These are phyloP conservation scores for Umbelopsis isabellina DNA, from an alignment of 192 early-diverging fungal species.

Conservation along the genomic window DNA sequence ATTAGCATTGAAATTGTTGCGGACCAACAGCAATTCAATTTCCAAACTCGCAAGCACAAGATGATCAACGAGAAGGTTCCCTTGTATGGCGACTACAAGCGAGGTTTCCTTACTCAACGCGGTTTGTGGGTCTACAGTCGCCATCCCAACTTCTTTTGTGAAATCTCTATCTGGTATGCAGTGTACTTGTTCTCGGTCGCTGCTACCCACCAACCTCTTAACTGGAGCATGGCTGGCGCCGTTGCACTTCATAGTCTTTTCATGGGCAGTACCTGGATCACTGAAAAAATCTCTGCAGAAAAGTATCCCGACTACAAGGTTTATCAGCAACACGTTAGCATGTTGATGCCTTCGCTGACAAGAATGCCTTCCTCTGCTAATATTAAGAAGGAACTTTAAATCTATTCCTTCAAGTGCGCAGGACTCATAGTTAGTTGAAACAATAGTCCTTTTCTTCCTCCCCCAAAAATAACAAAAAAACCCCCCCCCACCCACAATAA, in stretches of 20 bases:
- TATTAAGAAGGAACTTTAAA: not conserved
- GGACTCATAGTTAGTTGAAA: no score
- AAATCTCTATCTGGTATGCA: slow-evolving; percentile 69
- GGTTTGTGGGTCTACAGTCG: slow-evolving; percentile 78
- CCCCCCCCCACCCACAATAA: no score
- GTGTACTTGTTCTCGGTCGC: slow-evolving; percentile 64
- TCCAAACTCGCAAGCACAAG: slow-evolving; percentile 62
- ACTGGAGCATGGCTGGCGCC: slow-evolving; percentile 53
- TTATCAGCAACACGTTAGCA: slow-evolving; percentile 63
- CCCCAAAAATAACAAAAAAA: no score
- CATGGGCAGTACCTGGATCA: slow-evolving; percentile 62
- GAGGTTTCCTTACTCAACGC: slow-evolving; percentile 68
- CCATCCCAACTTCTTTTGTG: slow-evolving; percentile 88
- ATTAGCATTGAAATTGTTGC: slow-evolving; percentile 69
- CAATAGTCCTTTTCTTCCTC: no score
- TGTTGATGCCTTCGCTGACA: slow-evolving; percentile 51
- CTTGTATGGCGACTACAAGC: slow-evolving; percentile 47
- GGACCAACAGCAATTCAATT: slow-evolving; percentile 83
- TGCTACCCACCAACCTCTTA: slow-evolving; percentile 41
- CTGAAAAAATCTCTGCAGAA: slow-evolving; percentile 60
- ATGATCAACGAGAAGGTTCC: slow-evolving; percentile 29
- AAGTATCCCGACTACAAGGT: slow-evolving; percentile 83
- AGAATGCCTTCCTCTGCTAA: slow-evolving; percentile 14
- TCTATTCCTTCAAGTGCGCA: not conserved
- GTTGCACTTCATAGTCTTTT: slow-evolving; percentile 68